Percentiles rank a stretch among this genome's conserved stretches.
These are phyloP conservation scores for Plasmodium gaboni DNA, from an alignment of 169 alveolate genomes.

Conservation along the genomic window DNA sequence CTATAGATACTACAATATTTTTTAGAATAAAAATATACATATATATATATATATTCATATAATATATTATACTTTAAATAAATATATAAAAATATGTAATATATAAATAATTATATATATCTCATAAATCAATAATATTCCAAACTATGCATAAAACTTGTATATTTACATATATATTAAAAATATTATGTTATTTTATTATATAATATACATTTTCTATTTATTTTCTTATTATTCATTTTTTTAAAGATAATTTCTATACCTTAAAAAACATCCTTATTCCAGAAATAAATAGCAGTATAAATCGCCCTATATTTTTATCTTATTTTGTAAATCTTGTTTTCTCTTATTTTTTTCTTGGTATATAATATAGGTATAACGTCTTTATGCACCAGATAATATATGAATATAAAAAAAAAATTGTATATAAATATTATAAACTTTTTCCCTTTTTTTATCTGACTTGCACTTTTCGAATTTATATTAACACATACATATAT, in stretches of 20 bases:
- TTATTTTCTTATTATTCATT: background rate
- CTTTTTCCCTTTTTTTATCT: constrained; percentile 18
- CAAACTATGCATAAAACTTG: too few species aligned
- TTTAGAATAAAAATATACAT: too few species aligned
- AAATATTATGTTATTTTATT: too few species aligned
- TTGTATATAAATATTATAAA: constrained; percentile 10
- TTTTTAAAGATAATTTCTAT: constrained; percentile 13
- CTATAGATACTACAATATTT: too few species aligned
- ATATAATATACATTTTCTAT: background rate
- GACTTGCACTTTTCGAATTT: constrained; percentile 32
- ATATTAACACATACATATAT: constrained; percentile 7
- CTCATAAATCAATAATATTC: too few species aligned
- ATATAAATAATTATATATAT: background rate
- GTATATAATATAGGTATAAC: background rate
- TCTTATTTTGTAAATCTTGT: constrained; percentile 18
- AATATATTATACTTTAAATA: background rate
- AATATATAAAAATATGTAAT: background rate
- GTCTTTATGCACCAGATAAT: constrained; percentile 53
- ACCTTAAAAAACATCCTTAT: constrained; percentile 29
- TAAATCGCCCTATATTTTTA: background rate
- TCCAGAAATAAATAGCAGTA: background rate
- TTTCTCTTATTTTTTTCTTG: background rate
- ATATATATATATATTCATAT: too few species aligned
- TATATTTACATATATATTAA: too few species aligned
- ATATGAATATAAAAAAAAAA: background rate